These are phyloP conservation scores for Exophiala xenobiotica DNA, from an alignment of 2,329 filamentous ascomycete genomes.

Conservation along the genomic window DNA sequence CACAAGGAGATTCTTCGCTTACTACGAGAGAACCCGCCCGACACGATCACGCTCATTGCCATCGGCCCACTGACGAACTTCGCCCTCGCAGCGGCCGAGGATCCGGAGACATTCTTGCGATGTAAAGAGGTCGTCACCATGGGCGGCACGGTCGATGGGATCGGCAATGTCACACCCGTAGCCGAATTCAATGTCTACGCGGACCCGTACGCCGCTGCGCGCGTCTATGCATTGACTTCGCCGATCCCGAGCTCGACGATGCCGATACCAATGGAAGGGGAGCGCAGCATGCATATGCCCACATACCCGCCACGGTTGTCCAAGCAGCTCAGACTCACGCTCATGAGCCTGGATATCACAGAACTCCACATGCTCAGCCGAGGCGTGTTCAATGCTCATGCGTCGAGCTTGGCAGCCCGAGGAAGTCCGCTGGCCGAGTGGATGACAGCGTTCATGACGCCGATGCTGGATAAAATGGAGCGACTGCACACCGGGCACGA, in stretches of 20 bases:
- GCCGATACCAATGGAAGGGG: conserved; percentile 57
- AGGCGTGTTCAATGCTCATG: conserved; percentile 57
- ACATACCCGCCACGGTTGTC: conserved; percentile 65
- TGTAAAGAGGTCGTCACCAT: conserved; percentile 93
- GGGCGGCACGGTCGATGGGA: conserved; percentile 78
- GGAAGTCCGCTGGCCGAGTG: conserved; percentile 69
- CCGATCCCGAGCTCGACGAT: conserved; percentile 74
- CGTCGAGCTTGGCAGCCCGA: conserved; percentile 56
- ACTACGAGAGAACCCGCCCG: conserved; percentile 73
- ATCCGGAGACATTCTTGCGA: conserved; percentile 83
- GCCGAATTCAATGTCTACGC: conserved; percentile 97
- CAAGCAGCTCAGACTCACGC: conserved; percentile 62
- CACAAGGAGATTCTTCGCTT: conserved; percentile 88
- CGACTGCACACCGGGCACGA: conserved; percentile 57
- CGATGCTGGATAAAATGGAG: conserved; percentile 68
- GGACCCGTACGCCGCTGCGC: conserved; percentile 74
- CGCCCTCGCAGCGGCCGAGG: conserved; percentile 81
- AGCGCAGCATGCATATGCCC: conserved; percentile 47
- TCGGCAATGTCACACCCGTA: conserved; percentile 79
- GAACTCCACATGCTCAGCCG: conserved; percentile 65
- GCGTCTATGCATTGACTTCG: conserved; percentile 75
- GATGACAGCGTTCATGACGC: conserved; percentile 69
- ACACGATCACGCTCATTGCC: conserved; percentile 86
- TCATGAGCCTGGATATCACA: conserved; percentile 78
- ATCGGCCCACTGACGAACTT: conserved; percentile 93